Base-by-base conservation (phyloP, 352 stramenopile genomes). In the Globisporangium recalcitrans region DNA sequence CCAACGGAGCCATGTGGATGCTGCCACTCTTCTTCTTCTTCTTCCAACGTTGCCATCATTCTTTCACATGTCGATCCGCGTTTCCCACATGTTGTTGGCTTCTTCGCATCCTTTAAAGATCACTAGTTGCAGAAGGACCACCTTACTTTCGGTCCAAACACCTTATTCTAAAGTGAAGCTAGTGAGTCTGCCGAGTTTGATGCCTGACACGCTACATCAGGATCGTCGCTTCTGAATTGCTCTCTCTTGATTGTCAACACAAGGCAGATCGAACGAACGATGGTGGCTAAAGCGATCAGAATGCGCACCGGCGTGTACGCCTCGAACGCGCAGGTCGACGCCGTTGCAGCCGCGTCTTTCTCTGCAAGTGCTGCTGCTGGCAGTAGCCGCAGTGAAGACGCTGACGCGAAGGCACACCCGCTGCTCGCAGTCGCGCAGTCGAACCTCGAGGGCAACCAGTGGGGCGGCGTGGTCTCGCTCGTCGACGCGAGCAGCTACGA, bases 361-460 rank as follows among this genome's bases (percentile, higher is more conserved):
- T n/a, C 24, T n/a, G n/a, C n/a, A n/a, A n/a, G n/a, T 38, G 7
- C 26, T 16, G 4, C 16, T 13, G 16, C 13, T 29, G 38, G 16
- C 19, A n/a, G 32, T 13, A 11, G 4, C 34, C 16, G 29, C 19
- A 67, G 49, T 1, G 63, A 70, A 13, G 67, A 72, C 51, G 55
- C 57, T 38, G 73, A 74, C 0, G 58, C 0, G 71, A 27, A 59
- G 16, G 3, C 48, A 36, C 48, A 36, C 7, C 61, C 75, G 57
- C 57, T 90, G 11, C 59, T 94, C 19, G 82, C 81, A 0, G 74
- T 88, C 22, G 79, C 82, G n/a, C 71, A 80, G 52, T 92, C 85
- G 52, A 69, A 68, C 46, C 78, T 94, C 8, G 85, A 92, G 56
- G 84, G 85, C 21, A 94, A 92, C 65, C 65, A 82, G 27, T 94